Conservation (phyloP, 768 basidiomycete genomes). For the Mycena polygramma region DNA sequence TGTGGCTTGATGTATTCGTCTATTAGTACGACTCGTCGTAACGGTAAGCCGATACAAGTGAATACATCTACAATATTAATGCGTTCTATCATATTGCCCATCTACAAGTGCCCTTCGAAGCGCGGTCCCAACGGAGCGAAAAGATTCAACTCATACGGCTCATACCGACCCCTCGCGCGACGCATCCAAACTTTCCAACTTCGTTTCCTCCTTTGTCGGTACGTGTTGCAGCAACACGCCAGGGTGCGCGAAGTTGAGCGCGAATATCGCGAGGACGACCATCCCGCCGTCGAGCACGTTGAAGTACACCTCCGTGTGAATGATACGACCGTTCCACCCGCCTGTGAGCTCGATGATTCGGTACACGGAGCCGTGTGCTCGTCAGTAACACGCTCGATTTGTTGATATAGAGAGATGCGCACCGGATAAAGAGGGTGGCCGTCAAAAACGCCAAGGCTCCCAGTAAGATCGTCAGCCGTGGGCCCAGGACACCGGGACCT, state of each 20-base stretch:
- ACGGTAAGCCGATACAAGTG: too few species aligned
- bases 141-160: neutral
- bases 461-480: conserved; percentile 45
- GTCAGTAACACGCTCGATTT: neutral
- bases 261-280: conserved; percentile 8
- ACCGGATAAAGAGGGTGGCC: conserved; percentile 61
- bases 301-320: conserved; percentile 11
- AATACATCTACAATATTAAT: too few species aligned
- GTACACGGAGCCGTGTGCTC: neutral
- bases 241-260: conserved; percentile 9
- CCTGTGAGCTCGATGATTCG: conserved; percentile 13
- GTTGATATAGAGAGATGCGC: conserved; percentile 3
- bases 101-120: too few species aligned
- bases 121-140: too few species aligned
- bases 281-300: conserved; percentile 3
- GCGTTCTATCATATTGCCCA: too few species aligned
- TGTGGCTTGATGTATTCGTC: too few species aligned
- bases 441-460: conserved; percentile 56
- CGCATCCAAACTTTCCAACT: neutral
- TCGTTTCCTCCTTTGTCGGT: neutral
- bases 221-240: neutral
- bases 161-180: neutral
- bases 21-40: too few species aligned
- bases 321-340: neutral
- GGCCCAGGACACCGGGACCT: neutral